Percentiles rank a stretch among this genome's conserved stretches.
Conservation (phyloP, 768 basidiomycete species). For the Mycena latifolia region DNA sequence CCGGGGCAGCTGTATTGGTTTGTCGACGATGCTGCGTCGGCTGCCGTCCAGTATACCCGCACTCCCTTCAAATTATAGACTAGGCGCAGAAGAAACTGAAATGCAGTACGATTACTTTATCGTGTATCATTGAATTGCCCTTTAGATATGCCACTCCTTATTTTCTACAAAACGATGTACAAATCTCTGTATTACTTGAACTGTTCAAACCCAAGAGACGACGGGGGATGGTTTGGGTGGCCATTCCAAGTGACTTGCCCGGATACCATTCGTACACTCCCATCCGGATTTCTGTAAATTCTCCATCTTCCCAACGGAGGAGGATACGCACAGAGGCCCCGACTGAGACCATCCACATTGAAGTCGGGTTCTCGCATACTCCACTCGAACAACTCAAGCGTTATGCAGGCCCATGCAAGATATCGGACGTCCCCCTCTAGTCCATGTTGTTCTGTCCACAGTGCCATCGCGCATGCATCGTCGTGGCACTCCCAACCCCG, state of each 20-base stretch:
- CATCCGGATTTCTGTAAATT: neutral
- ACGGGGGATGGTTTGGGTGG: slow-evolving; percentile 4
- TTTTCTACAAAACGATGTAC: slow-evolving; percentile 9
- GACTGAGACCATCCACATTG: neutral
- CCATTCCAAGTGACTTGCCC: slow-evolving; percentile 9
- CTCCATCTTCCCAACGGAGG: slow-evolving; percentile 13
- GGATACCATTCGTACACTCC: neutral
- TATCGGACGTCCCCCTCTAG: neutral
- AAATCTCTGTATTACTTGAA: neutral
- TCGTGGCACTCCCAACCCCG: neutral
- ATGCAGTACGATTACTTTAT: slow-evolving; percentile 11
- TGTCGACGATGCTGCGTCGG: slow-evolving; percentile 86
- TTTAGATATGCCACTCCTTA: neutral
- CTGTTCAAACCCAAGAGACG: neutral
- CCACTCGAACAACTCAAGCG: slow-evolving; percentile 21
- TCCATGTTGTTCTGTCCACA: neutral
- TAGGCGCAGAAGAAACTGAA: slow-evolving; percentile 14
- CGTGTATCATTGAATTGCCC: neutral
- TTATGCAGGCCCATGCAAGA: neutral
- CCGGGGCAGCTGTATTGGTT: slow-evolving; percentile 97
- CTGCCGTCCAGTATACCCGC: slow-evolving; percentile 68
- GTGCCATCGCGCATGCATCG: slow-evolving; percentile 1
- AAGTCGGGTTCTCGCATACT: slow-evolving; percentile 9
- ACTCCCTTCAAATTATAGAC: slow-evolving; percentile 68
- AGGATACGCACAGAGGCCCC: neutral